phyloP scores from a whole-genome alignment of 2,329 filamentous ascomycete genomes.

The Sporothrix inflata region DNA sequence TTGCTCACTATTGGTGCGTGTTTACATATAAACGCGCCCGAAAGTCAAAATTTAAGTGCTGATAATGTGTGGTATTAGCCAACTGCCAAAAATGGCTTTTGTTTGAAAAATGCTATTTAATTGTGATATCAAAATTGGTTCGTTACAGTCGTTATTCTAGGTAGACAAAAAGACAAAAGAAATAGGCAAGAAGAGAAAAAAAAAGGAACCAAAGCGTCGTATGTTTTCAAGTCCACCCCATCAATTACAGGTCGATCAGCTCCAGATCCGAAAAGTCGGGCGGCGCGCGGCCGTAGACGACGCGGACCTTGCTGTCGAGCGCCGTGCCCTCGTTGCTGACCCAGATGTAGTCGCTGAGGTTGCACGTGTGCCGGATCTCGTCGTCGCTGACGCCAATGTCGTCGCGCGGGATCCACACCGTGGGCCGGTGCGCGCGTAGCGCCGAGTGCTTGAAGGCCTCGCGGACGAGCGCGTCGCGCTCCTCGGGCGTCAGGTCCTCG shows the following conservation, averaged over 20 bases:
- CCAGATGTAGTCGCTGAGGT: slow-evolving; percentile 81
- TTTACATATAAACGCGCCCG: not conserved
- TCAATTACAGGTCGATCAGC: slow-evolving; percentile 71
- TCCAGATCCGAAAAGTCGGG: slow-evolving; percentile 90
- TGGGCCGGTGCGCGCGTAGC: slow-evolving; percentile 79
- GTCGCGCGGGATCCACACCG: slow-evolving; percentile 92
- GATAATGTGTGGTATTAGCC: too few species aligned
- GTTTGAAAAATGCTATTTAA: not conserved
- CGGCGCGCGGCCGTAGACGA: slow-evolving; percentile 82
- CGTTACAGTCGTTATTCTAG: not conserved
- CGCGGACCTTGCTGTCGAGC: slow-evolving; percentile 78
- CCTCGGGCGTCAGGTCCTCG: slow-evolving; percentile 88
- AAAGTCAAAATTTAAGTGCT: too few species aligned
- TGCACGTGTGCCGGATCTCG: slow-evolving; percentile 77
- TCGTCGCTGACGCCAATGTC: slow-evolving; percentile 89
- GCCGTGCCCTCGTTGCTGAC: slow-evolving; percentile 93
- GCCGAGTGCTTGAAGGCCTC: slow-evolving; percentile 92
- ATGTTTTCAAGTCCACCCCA: not conserved
- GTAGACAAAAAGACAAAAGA: slow-evolving; percentile 1
- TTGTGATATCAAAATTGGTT: not conserved
- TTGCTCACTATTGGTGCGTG: not conserved
- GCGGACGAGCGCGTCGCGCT: slow-evolving; percentile 81
- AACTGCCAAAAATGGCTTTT: not conserved
- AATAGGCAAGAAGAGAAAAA: slow-evolving; percentile 3
- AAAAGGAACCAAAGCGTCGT: not conserved